Evolutionary conservation across 441 rosid genomes (phyloP), one percentile per base, ranked within the genome.

Genomic region (Populus hybrid): DNA sequence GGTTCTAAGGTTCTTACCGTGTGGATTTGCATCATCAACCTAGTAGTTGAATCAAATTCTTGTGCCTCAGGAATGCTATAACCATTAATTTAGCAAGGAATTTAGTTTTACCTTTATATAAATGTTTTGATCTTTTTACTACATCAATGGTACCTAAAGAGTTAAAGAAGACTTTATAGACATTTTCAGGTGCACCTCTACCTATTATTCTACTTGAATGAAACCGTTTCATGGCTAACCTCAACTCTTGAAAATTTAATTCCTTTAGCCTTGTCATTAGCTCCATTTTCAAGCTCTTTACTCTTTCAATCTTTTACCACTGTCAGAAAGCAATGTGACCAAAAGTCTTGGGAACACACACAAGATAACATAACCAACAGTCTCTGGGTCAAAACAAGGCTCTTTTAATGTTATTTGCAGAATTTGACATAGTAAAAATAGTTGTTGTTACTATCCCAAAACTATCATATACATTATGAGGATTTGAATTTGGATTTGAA

Each of bases 41-140:
- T 38, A 88, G 88, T 31, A 91, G 74, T 84, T 76, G 93, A 75
- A 89, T 88, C 77, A 91, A 80, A 83, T 89, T 91, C 88, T 88
- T 29, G 84, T 90, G 95, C 14, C 93, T 84, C 85, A 92, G 84
- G 76, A 92, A 71, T 73, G 92, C 91, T 69, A 92, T 91, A 74
- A 87, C 87, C 0, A 93, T 85, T 36, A 92, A 50, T 82, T 92
- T 95, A 6, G 90, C 86, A 11, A 91, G 64, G 74, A 92, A 92
- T 77, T 92, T 92, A 1, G 89, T 82, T 68, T 90, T 92, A n/a
- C 95, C 91, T 82, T 92, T 90, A 4, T 79, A 87, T 31, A 89
- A 80, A 67, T 84, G 92, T 74, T 83, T 90, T 1, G 92, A 90
- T 75, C 93, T 82, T 64, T 92, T 90, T 76, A 92, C 93, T 2